Conservation (phyloP, 371 early-diverging fungal species). For the Mortierella sp. region DNA sequence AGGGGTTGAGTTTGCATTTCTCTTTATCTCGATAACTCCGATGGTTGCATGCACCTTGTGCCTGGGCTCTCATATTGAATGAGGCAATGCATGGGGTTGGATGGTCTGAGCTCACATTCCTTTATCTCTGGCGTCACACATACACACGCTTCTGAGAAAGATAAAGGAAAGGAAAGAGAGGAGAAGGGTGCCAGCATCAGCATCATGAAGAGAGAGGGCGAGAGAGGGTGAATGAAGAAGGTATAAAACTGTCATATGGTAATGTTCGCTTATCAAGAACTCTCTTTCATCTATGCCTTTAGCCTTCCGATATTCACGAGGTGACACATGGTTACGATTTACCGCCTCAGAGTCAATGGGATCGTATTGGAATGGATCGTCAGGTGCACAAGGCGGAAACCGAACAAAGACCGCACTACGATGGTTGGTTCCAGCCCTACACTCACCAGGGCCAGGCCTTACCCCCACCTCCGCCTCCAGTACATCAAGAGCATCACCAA, state of each 20-base stretch:
- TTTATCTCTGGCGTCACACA: slow-evolving; percentile 17
- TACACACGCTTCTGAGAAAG: neutral
- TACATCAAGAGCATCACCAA: slow-evolving; percentile 6
- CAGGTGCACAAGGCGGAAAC: slow-evolving; percentile 17
- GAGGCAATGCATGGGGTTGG: slow-evolving; percentile 18
- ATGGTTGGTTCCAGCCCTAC: slow-evolving; percentile 50
- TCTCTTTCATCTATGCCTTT: neutral
- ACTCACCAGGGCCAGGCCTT: slow-evolving; percentile 36
- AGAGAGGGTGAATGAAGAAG: no score
- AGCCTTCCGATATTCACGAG: slow-evolving; percentile 53
- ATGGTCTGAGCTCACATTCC: slow-evolving; percentile 52
- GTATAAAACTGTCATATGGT: no score
- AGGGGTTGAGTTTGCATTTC: neutral
- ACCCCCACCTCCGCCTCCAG: slow-evolving; percentile 7
- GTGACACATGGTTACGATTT: slow-evolving; percentile 46
- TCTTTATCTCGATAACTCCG: slow-evolving; percentile 29
- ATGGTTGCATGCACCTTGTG: slow-evolving; percentile 14
- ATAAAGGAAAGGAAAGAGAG: neutral
- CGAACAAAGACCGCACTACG: slow-evolving; percentile 36
- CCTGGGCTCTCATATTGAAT: slow-evolving; percentile 31
- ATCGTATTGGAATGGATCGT: slow-evolving; percentile 38
- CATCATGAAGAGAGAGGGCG: no score
- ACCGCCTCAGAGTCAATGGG: slow-evolving; percentile 44
- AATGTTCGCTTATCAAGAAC: no score
- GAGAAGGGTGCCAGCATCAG: no score